Conservation (phyloP, 345 rosid species). For the Camelina neglecta region DNA sequence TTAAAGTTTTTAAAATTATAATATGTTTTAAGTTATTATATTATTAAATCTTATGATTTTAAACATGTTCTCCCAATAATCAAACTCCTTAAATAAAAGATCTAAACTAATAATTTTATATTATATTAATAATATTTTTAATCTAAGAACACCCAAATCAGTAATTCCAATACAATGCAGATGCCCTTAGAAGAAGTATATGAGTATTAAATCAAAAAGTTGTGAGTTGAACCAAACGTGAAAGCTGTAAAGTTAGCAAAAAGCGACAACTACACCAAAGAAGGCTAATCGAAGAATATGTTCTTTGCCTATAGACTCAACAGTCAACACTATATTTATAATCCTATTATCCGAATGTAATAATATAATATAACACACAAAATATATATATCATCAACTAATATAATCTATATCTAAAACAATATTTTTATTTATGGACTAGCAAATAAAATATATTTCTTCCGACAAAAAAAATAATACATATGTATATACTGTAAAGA, state of each 20-base stretch:
- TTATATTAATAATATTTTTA: no score
- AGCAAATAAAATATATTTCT: not conserved
- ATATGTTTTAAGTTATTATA: no score
- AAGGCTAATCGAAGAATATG: constrained; percentile 30
- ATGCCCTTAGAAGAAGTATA: not conserved
- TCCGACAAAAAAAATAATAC: not conserved
- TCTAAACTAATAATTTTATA: no score
- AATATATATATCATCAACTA: no score
- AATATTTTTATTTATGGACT: not conserved
- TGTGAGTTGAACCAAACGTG: constrained; percentile 21
- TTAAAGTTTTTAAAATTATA: no score
- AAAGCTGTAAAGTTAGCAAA: constrained; percentile 36
- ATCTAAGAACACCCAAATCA: no score
- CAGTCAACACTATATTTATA: not conserved
- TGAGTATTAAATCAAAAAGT: not conserved
- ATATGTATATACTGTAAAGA: no score
- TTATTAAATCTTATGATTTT: no score
- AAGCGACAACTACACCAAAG: not conserved
- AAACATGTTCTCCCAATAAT: no score
- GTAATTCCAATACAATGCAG: no score
- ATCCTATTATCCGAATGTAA: not conserved
- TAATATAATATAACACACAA: not conserved
- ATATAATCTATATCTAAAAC: not conserved
- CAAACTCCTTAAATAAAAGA: no score
- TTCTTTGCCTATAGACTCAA: constrained; percentile 8